These are phyloP conservation scores for Oryza longistaminata DNA, from an alignment of 176 grass and related monocot species.

Conservation along the genomic window DNA sequence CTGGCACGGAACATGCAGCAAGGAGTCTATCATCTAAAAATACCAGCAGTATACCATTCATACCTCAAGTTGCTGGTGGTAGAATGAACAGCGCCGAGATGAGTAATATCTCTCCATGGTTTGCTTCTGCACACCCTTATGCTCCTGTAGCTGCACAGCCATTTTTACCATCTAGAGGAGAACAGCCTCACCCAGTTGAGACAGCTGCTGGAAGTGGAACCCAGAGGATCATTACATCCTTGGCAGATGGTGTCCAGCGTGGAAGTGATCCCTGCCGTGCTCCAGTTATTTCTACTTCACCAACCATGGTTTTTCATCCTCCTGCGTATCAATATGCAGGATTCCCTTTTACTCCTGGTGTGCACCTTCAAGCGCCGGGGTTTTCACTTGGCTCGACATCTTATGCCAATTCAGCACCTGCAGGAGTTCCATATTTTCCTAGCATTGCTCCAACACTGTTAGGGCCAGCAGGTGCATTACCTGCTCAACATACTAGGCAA, in stretches of 20 bases:
- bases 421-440: conserved; percentile 48
- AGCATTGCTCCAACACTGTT: conserved; percentile 44
- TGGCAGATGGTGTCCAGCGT: conserved; percentile 43
- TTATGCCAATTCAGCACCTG: conserved; percentile 46
- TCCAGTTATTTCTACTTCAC: conserved; percentile 64
- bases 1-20: conserved; percentile 46
- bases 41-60: conserved; percentile 43
- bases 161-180: conserved; percentile 67
- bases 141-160: conserved; percentile 62
- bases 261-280: conserved; percentile 45
- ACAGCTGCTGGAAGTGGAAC: conserved; percentile 38
- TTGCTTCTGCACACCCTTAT: conserved; percentile 47
- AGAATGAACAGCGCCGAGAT: conserved; percentile 56
- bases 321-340: conserved; percentile 65
- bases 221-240: conserved; percentile 55
- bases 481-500: conserved; percentile 60
- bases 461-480: conserved; percentile 49
- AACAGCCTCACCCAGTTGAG: conserved; percentile 63
- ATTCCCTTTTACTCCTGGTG: conserved; percentile 58
- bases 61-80: conserved; percentile 52
- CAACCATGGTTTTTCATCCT: conserved; percentile 56
- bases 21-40: conserved; percentile 50
- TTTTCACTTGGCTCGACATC: conserved; percentile 59
- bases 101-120: conserved; percentile 68
- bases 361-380: conserved; percentile 37